Evolutionary conservation across 2,329 filamentous ascomycete genomes (phyloP).

Genomic region (Shiraia bambusicola): DNA sequence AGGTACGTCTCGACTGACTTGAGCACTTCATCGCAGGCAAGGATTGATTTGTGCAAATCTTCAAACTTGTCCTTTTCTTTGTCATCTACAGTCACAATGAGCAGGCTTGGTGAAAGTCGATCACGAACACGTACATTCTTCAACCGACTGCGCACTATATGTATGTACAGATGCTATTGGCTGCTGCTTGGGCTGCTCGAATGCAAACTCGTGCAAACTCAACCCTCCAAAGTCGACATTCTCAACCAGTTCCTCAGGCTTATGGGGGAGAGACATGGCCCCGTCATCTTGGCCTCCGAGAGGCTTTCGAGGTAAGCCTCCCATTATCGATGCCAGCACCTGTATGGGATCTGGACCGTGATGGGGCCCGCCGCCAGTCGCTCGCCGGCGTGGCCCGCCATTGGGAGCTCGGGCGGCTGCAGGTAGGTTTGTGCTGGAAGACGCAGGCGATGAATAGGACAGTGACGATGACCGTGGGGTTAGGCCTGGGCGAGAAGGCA

Average conservation of each 20-base stretch:
- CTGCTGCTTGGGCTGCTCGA: constrained; percentile 35
- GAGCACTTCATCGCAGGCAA: constrained; percentile 87
- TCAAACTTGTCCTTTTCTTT: constrained; percentile 82
- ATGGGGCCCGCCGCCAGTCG: constrained; percentile 51
- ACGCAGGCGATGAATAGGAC: constrained; percentile 70
- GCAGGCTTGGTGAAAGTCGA: constrained; percentile 19
- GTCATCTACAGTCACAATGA: constrained; percentile 59
- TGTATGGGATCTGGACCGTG: constrained; percentile 69
- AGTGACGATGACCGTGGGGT: constrained; percentile 74
- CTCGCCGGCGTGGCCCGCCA: constrained; percentile 67
- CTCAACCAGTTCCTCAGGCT: constrained; percentile 55
- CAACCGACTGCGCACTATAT: constrained; percentile 62
- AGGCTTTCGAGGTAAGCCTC: constrained; percentile 40
- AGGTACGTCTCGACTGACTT: constrained; percentile 92
- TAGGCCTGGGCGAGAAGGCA: constrained; percentile 67
- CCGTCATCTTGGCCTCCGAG: constrained; percentile 11
- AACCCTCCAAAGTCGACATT: constrained; percentile 78
- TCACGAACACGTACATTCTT: constrained; percentile 66
- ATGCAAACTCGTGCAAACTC: constrained; percentile 71
- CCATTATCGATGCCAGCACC: constrained; percentile 64
- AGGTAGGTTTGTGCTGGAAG: constrained; percentile 75
- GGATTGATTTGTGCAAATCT: constrained; percentile 84
- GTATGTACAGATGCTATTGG: constrained; percentile 46
- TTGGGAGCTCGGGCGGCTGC: constrained; percentile 65
- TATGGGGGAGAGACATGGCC: constrained; percentile 40